These are phyloP conservation scores for Oleoguttula mirabilis DNA, from an alignment of 495 filamentous ascomycete genomes.

Conservation along the genomic window DNA sequence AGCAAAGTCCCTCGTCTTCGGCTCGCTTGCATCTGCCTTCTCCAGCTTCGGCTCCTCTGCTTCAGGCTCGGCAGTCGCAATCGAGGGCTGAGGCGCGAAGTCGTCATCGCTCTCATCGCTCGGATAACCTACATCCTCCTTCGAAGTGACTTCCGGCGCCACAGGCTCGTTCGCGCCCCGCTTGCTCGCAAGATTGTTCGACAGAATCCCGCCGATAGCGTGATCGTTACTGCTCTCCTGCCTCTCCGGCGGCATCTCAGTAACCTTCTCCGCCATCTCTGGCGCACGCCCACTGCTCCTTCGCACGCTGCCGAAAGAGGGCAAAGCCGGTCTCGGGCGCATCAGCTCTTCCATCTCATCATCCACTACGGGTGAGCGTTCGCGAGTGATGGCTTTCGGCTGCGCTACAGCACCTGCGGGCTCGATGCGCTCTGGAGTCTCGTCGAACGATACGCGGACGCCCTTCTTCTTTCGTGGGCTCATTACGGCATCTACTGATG, in stretches of 20 bases:
- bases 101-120: slow-evolving; percentile 31
- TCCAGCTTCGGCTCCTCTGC: slow-evolving; percentile 3
- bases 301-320: slow-evolving; percentile 71
- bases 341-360: slow-evolving; percentile 55
- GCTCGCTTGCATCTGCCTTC: background rate
- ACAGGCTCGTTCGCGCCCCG: slow-evolving; percentile 40
- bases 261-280: slow-evolving; percentile 30
- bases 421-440: slow-evolving; percentile 51
- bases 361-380: slow-evolving; percentile 17
- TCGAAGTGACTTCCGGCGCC: slow-evolving; percentile 53
- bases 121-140: slow-evolving; percentile 45
- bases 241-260: slow-evolving; percentile 27
- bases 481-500: slow-evolving; percentile 46
- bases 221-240: slow-evolving; percentile 50
- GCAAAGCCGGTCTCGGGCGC: slow-evolving; percentile 62
- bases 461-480: slow-evolving; percentile 48
- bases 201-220: slow-evolving; percentile 47
- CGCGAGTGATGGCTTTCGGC: slow-evolving; percentile 9
- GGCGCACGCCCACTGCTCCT: slow-evolving; percentile 1
- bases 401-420: slow-evolving; percentile 36
- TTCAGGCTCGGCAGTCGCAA: background rate
- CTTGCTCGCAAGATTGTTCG: slow-evolving; percentile 37
- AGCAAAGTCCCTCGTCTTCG: slow-evolving; percentile 11
- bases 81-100: background rate
- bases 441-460: slow-evolving; percentile 78